Conservation (phyloP, 495 filamentous ascomycete genomes). For the Trichoderma orchidacearum region DNA sequence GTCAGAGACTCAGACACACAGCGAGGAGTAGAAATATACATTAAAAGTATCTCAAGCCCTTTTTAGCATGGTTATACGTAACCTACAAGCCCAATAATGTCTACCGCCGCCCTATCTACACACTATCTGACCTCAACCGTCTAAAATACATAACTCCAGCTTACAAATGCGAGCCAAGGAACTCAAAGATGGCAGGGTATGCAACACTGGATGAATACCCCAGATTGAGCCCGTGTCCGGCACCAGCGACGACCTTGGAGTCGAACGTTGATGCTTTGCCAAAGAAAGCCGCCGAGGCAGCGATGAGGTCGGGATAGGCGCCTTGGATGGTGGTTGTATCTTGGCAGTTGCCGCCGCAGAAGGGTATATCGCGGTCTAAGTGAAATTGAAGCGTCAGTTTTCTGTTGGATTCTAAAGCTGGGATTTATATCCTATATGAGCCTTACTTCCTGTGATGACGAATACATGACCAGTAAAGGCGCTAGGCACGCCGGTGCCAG, state of each 20-base stretch:
- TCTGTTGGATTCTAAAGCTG: not conserved
- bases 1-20: no score
- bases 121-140: no score
- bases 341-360: constrained; percentile 39
- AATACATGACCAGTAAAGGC: constrained; percentile 32
- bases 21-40: no score
- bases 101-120: no score
- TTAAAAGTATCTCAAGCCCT: no score
- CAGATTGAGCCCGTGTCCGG: constrained; percentile 39
- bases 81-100: no score
- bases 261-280: constrained; percentile 27
- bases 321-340: constrained; percentile 16
- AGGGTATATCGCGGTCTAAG: constrained; percentile 31
- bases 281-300: constrained; percentile 21
- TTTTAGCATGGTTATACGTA: no score
- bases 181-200: not conserved
- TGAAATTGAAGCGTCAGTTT: not conserved
- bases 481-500: constrained; percentile 11
- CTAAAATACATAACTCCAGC: no score
- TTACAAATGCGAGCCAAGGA: not conserved
- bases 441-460: constrained; percentile 25
- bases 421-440: not conserved
- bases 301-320: constrained; percentile 22
- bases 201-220: not conserved
- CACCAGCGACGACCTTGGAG: constrained; percentile 28